Evolutionary conservation across 176 grass and related monocot species (phyloP).

Genomic region (Canna indica): DNA sequence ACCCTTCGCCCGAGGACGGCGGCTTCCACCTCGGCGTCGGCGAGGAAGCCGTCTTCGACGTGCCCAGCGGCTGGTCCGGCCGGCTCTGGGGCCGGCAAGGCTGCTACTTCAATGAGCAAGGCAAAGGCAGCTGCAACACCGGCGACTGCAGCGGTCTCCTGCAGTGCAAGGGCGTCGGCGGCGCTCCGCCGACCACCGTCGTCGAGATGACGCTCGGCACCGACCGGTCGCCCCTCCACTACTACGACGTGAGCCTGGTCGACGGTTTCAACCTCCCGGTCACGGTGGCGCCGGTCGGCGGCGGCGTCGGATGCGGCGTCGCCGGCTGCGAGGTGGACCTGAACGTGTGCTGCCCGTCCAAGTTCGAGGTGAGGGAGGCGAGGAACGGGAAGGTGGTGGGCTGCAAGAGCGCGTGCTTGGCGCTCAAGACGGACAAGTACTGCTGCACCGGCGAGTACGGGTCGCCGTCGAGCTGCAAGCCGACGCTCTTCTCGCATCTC

Average conservation of each 20-base stretch:
- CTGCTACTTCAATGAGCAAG: constrained; percentile 51
- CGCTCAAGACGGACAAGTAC: constrained; percentile 53
- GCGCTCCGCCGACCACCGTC: constrained; percentile 37
- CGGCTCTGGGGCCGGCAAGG: constrained; percentile 70
- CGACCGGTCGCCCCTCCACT: constrained; percentile 40
- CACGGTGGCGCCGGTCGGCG: constrained; percentile 55
- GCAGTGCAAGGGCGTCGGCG: constrained; percentile 22
- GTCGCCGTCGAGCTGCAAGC: constrained; percentile 44
- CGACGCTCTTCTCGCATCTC: constrained; percentile 63
- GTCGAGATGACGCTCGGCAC: constrained; percentile 88
- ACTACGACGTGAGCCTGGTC: constrained; percentile 70
- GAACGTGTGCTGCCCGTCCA: constrained; percentile 69
- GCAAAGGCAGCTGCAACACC: constrained; percentile 27
- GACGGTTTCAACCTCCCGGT: constrained; percentile 86
- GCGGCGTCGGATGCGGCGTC: constrained; percentile 60
- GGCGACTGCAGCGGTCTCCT: constrained; percentile 27
- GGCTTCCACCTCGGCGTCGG: constrained; percentile 57
- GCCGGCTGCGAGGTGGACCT: constrained; percentile 54
- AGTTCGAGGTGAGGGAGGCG: constrained; percentile 40
- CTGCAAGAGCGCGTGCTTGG: constrained; percentile 69
- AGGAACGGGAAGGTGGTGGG: constrained; percentile 55
- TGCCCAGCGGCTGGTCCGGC: constrained; percentile 64
- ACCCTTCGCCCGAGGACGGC: constrained; percentile 51
- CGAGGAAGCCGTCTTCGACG: constrained; percentile 54
- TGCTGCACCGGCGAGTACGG: constrained; percentile 72